phyloP scores from a whole-genome alignment of 768 basidiomycete species.

The Kwoniella sp. region DNA sequence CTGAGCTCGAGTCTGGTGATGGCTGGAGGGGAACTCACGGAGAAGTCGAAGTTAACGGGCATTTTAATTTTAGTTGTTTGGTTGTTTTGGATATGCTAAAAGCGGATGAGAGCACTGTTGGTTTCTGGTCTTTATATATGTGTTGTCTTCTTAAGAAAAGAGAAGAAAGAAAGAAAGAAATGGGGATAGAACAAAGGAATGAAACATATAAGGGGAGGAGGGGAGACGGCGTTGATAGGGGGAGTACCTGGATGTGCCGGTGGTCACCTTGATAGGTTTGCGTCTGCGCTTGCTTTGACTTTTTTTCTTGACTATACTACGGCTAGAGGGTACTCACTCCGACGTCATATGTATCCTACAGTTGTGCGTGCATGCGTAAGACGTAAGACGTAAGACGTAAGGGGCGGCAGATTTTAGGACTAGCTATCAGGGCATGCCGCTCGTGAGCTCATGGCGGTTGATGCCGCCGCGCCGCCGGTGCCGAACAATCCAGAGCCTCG shows the following conservation, averaged over 20 bases:
- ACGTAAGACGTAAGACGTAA: background rate
- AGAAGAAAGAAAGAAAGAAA: conserved; percentile 2
- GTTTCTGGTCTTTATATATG: background rate
- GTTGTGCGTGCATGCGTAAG: background rate
- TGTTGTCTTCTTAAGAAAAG: background rate
- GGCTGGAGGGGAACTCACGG: conserved; percentile 6
- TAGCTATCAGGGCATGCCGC: background rate
- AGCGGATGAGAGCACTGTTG: background rate
- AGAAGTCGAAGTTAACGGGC: conserved; percentile 27
- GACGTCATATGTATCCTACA: background rate
- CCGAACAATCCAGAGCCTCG: too few species aligned
- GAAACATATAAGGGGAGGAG: background rate
- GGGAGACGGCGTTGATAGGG: background rate
- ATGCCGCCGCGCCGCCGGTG: background rate
- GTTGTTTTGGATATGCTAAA: background rate
- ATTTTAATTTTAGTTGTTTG: conserved; percentile 7
- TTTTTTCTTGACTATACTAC: background rate
- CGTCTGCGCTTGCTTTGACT: background rate
- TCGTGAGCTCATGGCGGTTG: background rate
- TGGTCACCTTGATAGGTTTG: background rate
- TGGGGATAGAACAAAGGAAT: background rate
- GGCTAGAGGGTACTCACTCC: conserved; percentile 1
- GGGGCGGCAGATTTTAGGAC: background rate
- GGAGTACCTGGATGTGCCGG: background rate
- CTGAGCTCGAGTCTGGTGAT: background rate